Conservation (phyloP, 345 rosid genomes). For the Luvunga scandens region DNA sequence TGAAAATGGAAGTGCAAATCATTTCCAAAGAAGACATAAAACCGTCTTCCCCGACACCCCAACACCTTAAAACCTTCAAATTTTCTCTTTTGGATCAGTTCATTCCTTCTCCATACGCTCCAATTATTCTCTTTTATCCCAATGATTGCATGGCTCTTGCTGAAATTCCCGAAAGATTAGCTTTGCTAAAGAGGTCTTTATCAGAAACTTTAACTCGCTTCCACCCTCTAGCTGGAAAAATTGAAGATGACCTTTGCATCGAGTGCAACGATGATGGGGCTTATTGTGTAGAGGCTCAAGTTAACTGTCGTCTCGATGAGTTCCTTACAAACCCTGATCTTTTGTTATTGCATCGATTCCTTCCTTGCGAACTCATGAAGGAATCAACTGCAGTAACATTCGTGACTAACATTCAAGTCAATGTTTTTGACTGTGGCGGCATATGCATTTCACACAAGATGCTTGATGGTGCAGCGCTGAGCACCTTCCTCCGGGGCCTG, state of each 20-base stretch:
- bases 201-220: constrained; percentile 30
- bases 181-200: constrained; percentile 30
- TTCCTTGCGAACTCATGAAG: constrained; percentile 23
- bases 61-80: constrained; percentile 28
- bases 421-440: constrained; percentile 38
- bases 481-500: constrained; percentile 36
- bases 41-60: constrained; percentile 42
- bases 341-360: constrained; percentile 16
- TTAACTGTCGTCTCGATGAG: constrained; percentile 7
- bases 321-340: constrained; percentile 28
- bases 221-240: constrained; percentile 36
- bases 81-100: constrained; percentile 46
- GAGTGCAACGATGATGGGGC: constrained; percentile 36
- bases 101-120: constrained; percentile 21
- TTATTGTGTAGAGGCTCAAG: constrained; percentile 25
- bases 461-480: constrained; percentile 29
- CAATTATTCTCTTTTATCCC: constrained; percentile 33
- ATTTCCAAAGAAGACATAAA: constrained; percentile 30
- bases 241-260: constrained; percentile 24
- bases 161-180: constrained; percentile 5
- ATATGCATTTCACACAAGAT: constrained; percentile 38
- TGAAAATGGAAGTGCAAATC: constrained; percentile 34
- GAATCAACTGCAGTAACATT: constrained; percentile 23
- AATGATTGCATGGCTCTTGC: background rate
- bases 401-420: constrained; percentile 38